Evolutionary conservation across 495 filamentous ascomycete genomes (phyloP), one percentile per base, ranked within the genome.

Genomic region (Cercophora samala): DNA sequence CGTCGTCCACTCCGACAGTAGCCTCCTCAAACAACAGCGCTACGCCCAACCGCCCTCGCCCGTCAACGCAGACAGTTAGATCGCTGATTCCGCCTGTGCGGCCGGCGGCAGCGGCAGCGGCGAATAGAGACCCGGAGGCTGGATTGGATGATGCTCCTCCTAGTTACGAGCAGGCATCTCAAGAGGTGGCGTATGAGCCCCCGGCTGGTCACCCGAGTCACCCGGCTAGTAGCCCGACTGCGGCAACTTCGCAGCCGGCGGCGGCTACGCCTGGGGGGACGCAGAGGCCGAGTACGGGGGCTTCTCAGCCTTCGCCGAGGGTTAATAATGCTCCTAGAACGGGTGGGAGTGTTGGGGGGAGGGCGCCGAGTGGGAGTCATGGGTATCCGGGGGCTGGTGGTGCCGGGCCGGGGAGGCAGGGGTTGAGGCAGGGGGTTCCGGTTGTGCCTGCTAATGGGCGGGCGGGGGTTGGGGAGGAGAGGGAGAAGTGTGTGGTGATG

Each of bases 151-250:
- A 84, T 0, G 88, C 90, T 3, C 92, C 91, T 13, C 92, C 92
- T 5, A 88, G 86, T 17, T 96, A 96, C 73, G 92, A 95, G 77
- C 90, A 93, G 79, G 89, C 90, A 8, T 84, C 90, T 0, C 85
- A 82, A 32, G 82, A 83, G 60, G 83, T 81, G 6, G 83, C 84
- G 5, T 93, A 92, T 68, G 78, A 87, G 13, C 88, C 89, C 4
- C 88, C 90, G 0, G 73, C 77, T 22, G 81, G 84, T 19, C 85
- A 87, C 66, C 86, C 90, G 0, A 81, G 80, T 26, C 82, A 83
- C 71, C 82, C 86, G 51, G 71, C 71, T n/a, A 82, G 82, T 62
- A 80, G 69, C 23, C 75, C 76, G 17, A 58, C 18, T 8, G 51
- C 25, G 22, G 63, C 64, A 4, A 18, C 64, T 18, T 63, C 32